phyloP scores from a whole-genome alignment of 352 stramenopile genomes.

The Pythium angustatum region DNA sequence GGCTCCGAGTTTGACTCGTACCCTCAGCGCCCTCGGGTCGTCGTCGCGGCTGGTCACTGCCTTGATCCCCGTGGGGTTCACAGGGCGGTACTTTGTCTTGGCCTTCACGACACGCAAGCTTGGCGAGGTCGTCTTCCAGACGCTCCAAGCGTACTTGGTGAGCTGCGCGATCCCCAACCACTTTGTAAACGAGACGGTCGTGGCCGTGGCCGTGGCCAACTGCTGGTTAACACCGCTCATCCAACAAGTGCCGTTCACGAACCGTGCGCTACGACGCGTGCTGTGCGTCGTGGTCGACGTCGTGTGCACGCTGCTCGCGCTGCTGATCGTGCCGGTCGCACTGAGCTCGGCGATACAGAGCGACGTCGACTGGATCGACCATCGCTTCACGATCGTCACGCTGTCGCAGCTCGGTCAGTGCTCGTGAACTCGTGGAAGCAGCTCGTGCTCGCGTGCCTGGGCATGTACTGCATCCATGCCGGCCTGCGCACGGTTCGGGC shows the following conservation, averaged over 20 bases:
- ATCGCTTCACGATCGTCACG: neutral
- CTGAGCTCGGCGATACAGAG: neutral
- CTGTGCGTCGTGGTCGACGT: neutral
- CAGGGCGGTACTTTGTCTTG: neutral
- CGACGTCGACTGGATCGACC: neutral
- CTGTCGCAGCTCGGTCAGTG: neutral
- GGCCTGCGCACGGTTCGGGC: neutral
- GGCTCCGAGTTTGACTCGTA: neutral
- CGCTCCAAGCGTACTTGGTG: neutral
- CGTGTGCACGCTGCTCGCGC: neutral
- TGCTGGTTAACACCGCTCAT: slow-evolving; percentile 1
- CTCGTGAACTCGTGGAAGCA: neutral
- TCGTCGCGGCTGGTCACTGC: neutral
- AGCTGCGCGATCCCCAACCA: neutral
- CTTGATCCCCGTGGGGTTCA: neutral
- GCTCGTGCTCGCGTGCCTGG: neutral
- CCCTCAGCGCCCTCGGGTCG: too few species aligned
- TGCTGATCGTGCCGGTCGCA: neutral
- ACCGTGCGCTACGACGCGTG: neutral
- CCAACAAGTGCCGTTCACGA: neutral
- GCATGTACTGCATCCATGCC: neutral
- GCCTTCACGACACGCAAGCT: neutral
- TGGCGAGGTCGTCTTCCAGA: neutral
- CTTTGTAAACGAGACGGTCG: neutral
- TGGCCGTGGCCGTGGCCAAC: slow-evolving; percentile 1